phyloP scores from a whole-genome alignment of 768 basidiomycete species.

The Russula brevipes region DNA sequence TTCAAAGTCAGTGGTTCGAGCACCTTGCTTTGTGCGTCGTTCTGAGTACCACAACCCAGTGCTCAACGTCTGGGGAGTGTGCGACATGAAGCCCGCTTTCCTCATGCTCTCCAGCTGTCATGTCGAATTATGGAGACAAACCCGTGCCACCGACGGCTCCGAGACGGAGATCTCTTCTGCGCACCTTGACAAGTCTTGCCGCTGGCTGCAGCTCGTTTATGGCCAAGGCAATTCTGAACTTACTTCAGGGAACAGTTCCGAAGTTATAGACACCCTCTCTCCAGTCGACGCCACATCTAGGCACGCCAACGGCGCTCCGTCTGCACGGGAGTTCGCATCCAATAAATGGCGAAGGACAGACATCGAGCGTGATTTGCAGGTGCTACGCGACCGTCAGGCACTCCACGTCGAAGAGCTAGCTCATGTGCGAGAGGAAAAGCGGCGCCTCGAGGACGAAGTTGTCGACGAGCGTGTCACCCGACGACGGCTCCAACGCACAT shows the following conservation, averaged over 20 bases:
- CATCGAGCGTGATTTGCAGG: slow-evolving; percentile 38
- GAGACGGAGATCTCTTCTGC: slow-evolving; percentile 30
- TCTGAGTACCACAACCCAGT: slow-evolving; percentile 31
- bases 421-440: slow-evolving; percentile 37
- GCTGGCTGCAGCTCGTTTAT: slow-evolving; percentile 48
- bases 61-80: slow-evolving; percentile 36
- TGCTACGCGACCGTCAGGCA: slow-evolving; percentile 35
- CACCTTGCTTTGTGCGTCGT: background rate
- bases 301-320: background rate
- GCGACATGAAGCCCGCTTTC: slow-evolving; percentile 45
- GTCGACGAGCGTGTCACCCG: slow-evolving; percentile 26
- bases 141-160: slow-evolving; percentile 25
- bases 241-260: slow-evolving; percentile 1
- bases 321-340: background rate
- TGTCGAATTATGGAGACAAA: slow-evolving; percentile 40
- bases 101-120: slow-evolving; percentile 54
- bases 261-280: background rate
- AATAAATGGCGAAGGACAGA: slow-evolving; percentile 13
- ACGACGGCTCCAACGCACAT: slow-evolving; percentile 25
- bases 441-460: slow-evolving; percentile 40
- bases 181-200: slow-evolving; percentile 40
- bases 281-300: background rate
- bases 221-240: slow-evolving; percentile 29
- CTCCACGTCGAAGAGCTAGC: slow-evolving; percentile 32
- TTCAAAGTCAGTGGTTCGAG: slow-evolving; percentile 38